These are phyloP conservation scores for Fallopia convolvulus DNA, from an alignment of 148 eudicot species.

Conservation along the genomic window DNA sequence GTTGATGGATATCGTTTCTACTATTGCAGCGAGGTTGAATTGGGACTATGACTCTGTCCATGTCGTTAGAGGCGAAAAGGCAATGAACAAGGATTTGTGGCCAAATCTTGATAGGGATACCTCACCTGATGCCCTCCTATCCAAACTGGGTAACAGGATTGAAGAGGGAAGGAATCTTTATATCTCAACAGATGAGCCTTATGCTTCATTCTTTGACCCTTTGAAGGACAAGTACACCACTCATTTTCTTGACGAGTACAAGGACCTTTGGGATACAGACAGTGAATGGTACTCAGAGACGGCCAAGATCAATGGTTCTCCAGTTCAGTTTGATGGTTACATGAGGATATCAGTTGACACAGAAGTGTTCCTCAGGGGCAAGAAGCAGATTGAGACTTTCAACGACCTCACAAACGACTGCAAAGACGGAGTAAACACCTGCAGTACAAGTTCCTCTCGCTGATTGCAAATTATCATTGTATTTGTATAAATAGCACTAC, in stretches of 20 bases:
- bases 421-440: conserved; percentile 90
- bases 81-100: conserved; percentile 63
- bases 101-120: conserved; percentile 90
- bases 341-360: conserved; percentile 86
- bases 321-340: conserved; percentile 94
- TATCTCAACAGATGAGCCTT: conserved; percentile 66
- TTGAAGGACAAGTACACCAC: conserved; percentile 78
- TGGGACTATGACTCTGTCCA: conserved; percentile 96
- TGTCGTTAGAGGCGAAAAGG: conserved; percentile 84
- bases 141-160: conserved; percentile 50
- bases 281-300: conserved; percentile 84
- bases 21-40: conserved; percentile 60
- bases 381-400: conserved; percentile 90
- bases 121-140: conserved; percentile 58
- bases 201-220: conserved; percentile 62
- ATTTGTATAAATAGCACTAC: conserved; percentile 5
- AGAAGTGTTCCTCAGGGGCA: conserved; percentile 91
- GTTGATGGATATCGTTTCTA: conserved; percentile 80
- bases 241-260: conserved; percentile 78
- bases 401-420: conserved; percentile 92
- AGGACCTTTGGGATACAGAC: conserved; percentile 71
- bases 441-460: conserved; percentile 37
- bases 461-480: conserved; percentile 8
- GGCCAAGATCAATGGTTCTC: conserved; percentile 55
- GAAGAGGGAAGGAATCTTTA: conserved; percentile 78